Base-by-base conservation (phyloP, 305 asterid species). In the Rubia balearica region DNA sequence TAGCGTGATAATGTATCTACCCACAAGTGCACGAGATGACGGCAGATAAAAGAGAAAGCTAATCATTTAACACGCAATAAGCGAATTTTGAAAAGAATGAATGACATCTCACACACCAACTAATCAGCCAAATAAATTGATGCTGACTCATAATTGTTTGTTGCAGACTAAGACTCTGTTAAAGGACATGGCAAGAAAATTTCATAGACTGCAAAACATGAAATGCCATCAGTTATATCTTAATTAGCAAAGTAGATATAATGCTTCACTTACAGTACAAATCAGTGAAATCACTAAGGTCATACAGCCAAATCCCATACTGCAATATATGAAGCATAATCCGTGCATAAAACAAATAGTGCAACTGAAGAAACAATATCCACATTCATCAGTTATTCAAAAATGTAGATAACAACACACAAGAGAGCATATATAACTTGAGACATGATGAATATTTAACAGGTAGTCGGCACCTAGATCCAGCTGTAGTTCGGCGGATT, bases 31-130 rank as follows among this genome's bases (percentile, higher is more conserved):
- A 24, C 59, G 9, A 45, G 59, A 22, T 46, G 53, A 66, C 9
- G 22, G 7, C 59, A 45, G 41, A 24, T 53, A 66, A 66, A 24
- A 66, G 42, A 19, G 59, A 13, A 66, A 66, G 70, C 59, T 21
- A 22, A 66, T 22, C 59, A 24, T 66, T 14, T 0, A 59, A 4
- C 36, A 57, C 3, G 53, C 13, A 57, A n/a, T 59, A 12, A 24
- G 41, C 17, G 12, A 57, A 9, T 22, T 6, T 16, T 57, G 27
- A 57, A 21, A 55, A 55, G 27, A 55, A 22, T 7, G 8, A 5
- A 60, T 22, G 16, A 16, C 1, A 12, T 27, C 21, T 22, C 63
- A 17, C 36, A 8, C 63, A 21, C 36, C 30, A 27, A 27, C 2
- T 2, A 27, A 27, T 27, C 30, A 27, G 30, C 30, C 30, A 27